phyloP scores from a whole-genome alignment of 2,329 filamentous ascomycete species.

The Venturia effusa region DNA sequence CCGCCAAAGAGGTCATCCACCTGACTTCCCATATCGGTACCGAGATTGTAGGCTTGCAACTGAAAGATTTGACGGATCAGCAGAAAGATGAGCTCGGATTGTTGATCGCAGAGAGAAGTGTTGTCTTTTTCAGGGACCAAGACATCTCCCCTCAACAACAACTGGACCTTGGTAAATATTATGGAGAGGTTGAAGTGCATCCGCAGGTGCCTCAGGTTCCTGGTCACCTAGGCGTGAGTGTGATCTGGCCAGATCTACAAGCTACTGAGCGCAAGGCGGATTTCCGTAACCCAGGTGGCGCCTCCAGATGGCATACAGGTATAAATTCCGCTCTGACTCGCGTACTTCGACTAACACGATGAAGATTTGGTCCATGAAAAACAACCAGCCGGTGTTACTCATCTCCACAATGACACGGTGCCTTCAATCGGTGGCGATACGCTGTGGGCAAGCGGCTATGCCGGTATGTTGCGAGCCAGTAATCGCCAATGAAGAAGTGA shows the following conservation, averaged over 20 bases:
- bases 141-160: constrained; percentile 16
- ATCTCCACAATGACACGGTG: constrained; percentile 59
- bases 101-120: constrained; percentile 51
- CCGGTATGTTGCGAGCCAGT: constrained; percentile 16
- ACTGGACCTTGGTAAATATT: constrained; percentile 45
- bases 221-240: constrained; percentile 41
- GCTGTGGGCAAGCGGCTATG: constrained; percentile 60
- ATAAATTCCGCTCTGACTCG: neutral
- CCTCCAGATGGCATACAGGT: constrained; percentile 54
- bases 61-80: constrained; percentile 48
- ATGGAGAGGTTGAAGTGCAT: constrained; percentile 58
- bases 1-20: constrained; percentile 52
- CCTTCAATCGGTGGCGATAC: constrained; percentile 58
- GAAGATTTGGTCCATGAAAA: constrained; percentile 57
- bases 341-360: neutral
- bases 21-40: constrained; percentile 53
- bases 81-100: constrained; percentile 53
- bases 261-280: constrained; percentile 49
- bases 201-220: constrained; percentile 63
- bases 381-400: constrained; percentile 58
- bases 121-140: constrained; percentile 58
- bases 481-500: neutral
- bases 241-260: constrained; percentile 60
- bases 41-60: constrained; percentile 52
- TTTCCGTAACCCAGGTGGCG: constrained; percentile 58